A percentile compares a stretch with the other conserved stretches of the same genome.
These are phyloP conservation scores for Syncephalastrum sp. DNA, from an alignment of 371 early-diverging fungal species.

Conservation along the genomic window DNA sequence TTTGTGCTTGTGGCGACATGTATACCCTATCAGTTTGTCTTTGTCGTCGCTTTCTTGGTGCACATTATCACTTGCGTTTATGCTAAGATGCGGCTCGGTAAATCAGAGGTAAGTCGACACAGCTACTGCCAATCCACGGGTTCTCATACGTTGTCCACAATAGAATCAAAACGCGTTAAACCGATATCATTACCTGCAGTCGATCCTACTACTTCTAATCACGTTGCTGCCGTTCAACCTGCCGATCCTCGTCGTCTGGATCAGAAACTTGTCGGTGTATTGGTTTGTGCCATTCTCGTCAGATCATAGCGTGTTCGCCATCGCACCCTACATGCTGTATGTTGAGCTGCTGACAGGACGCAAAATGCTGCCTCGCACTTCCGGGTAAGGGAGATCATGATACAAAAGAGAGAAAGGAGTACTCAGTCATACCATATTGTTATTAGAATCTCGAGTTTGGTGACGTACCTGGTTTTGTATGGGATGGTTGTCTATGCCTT, in stretches of 20 bases:
- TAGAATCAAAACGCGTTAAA: conserved; percentile 29
- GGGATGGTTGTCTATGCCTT: conserved; percentile 38
- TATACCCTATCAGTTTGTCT: conserved; percentile 84
- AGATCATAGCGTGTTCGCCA: conserved; percentile 57
- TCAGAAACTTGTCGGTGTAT: conserved; percentile 59
- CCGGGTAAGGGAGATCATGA: conserved; percentile 35
- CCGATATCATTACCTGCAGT: conserved; percentile 60
- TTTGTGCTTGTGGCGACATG: conserved; percentile 71
- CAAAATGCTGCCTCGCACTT: conserved; percentile 43
- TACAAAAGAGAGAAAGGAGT: neutral
- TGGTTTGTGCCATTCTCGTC: conserved; percentile 64
- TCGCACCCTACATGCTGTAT: conserved; percentile 59
- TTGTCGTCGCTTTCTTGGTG: conserved; percentile 73
- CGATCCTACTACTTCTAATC: conserved; percentile 57
- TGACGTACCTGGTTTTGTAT: conserved; percentile 34
- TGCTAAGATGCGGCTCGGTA: conserved; percentile 40
- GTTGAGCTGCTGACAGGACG: conserved; percentile 48
- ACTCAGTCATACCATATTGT: neutral
- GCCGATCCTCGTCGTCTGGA: conserved; percentile 64
- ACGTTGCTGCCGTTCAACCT: conserved; percentile 58
- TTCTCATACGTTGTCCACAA: too few relatives aligned
- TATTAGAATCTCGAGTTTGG: conserved; percentile 28
- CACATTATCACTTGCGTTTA: conserved; percentile 64
- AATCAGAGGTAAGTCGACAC: conserved; percentile 16
- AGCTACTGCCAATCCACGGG: neutral